Percentiles rank a stretch among this genome's conserved stretches.
Conservation (phyloP, 768 basidiomycete genomes). For the Boletus fagicola region DNA sequence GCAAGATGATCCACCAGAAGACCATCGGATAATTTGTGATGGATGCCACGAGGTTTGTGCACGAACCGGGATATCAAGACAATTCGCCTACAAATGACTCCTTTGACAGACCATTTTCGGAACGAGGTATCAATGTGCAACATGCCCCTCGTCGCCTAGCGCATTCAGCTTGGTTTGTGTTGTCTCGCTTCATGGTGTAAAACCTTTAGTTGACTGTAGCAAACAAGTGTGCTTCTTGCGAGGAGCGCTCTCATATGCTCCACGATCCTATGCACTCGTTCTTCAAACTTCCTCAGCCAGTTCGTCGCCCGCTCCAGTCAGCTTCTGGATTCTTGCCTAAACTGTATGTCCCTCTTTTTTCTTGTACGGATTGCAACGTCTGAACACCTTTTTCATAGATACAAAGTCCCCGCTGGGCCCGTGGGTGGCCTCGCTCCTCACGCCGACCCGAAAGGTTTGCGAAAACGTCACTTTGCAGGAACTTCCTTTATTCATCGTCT, state of each 20-base stretch:
- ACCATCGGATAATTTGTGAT: slow-evolving; percentile 63
- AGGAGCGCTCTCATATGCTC: slow-evolving; percentile 68
- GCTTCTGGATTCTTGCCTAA: slow-evolving; percentile 62
- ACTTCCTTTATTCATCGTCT: background rate
- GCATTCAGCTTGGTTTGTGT: slow-evolving; percentile 67
- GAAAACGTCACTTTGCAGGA: background rate
- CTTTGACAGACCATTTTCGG: slow-evolving; percentile 65
- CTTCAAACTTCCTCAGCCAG: slow-evolving; percentile 81
- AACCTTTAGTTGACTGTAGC: background rate
- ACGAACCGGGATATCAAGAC: background rate
- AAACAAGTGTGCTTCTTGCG: slow-evolving; percentile 75
- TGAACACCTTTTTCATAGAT: slow-evolving; percentile 43
- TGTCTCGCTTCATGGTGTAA: background rate
- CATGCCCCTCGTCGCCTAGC: slow-evolving; percentile 73
- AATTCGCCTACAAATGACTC: background rate
- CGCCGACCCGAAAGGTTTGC: slow-evolving; percentile 56
- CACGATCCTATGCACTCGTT: slow-evolving; percentile 88
- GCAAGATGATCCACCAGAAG: slow-evolving; percentile 34
- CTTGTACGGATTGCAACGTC: background rate
- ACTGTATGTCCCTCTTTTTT: slow-evolving; percentile 44
- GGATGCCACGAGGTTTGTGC: slow-evolving; percentile 55
- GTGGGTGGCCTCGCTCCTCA: slow-evolving; percentile 36
- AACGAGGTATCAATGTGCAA: slow-evolving; percentile 84
- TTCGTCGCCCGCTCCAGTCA: slow-evolving; percentile 58
- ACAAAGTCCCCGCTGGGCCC: slow-evolving; percentile 62